Evolutionary conservation across 208 protist species (phyloP).

Genomic region (Tritrichomonas foetus): DNA sequence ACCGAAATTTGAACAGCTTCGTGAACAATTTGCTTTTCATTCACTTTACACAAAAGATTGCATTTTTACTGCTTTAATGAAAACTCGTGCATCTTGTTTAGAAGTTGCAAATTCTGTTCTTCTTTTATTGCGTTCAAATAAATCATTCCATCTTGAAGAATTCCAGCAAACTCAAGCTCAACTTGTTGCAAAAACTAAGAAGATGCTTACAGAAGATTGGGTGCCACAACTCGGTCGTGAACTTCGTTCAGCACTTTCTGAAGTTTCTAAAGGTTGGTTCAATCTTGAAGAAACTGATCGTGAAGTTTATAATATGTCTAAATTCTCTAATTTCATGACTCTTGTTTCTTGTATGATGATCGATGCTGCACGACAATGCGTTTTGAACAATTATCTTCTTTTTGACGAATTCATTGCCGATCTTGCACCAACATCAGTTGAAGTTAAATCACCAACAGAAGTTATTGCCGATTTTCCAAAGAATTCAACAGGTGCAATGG

Average conservation of each 20-base stretch:
- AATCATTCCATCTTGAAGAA: conserved; percentile 39
- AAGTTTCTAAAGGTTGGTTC: conserved; percentile 50
- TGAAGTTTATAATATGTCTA: conserved; percentile 54
- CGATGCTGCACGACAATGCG: conserved; percentile 18
- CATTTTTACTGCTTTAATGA: conserved; percentile 32
- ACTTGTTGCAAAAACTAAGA: not conserved
- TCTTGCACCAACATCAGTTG: not conserved
- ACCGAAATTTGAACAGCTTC: not conserved
- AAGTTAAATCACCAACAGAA: conserved; percentile 18
- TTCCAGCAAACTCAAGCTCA: conserved; percentile 34
- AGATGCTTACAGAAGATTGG: conserved; percentile 46
- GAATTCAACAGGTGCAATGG: conserved; percentile 17
- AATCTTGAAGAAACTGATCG: conserved; percentile 47
- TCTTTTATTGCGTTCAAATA: conserved; percentile 5
- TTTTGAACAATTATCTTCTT: conserved; percentile 4
- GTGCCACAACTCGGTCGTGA: conserved; percentile 42
- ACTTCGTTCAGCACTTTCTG: conserved; percentile 22
- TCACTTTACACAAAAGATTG: conserved; percentile 37
- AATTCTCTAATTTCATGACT: conserved; percentile 44
- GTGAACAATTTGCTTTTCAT: conserved; percentile 33
- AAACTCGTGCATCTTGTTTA: conserved; percentile 28
- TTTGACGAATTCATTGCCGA: conserved; percentile 31
- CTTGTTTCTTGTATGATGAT: conserved; percentile 32
- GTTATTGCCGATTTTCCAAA: not conserved
- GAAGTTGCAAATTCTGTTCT: not conserved